These are phyloP conservation scores for Thielaviopsis ethacetica DNA, from an alignment of 2,329 filamentous ascomycete species.

Conservation along the genomic window DNA sequence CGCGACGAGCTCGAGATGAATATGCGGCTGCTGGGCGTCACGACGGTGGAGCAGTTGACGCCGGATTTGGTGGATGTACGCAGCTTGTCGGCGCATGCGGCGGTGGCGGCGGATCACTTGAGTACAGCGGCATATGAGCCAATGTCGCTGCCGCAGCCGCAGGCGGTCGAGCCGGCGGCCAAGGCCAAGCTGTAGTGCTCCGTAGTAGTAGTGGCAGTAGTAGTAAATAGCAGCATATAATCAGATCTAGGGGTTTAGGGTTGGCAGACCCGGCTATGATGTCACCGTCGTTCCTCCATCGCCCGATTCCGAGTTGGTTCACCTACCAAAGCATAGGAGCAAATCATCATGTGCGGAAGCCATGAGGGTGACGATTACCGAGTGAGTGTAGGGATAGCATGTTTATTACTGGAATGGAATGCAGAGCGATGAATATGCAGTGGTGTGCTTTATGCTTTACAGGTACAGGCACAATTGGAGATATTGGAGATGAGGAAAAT, in stretches of 20 bases:
- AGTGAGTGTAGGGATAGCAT: no score
- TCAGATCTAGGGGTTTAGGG: background rate
- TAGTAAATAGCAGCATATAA: background rate
- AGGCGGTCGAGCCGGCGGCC: conserved; percentile 23
- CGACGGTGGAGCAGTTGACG: conserved; percentile 58
- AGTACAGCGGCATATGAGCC: conserved; percentile 36
- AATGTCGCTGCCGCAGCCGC: conserved; percentile 32
- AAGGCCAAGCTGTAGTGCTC: conserved; percentile 32
- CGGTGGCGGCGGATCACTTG: conserved; percentile 31
- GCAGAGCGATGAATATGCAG: no score
- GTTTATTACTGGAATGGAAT: no score
- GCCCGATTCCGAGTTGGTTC: no score
- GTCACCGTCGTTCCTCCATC: no score
- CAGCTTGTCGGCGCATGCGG: conserved; percentile 42
- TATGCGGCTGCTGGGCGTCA: conserved; percentile 82
- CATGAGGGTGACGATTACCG: no score
- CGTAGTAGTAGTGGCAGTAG: background rate
- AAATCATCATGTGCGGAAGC: no score
- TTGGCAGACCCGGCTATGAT: no score
- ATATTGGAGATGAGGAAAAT: no score
- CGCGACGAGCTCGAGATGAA: conserved; percentile 99
- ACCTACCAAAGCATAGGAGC: no score
- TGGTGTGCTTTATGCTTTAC: no score
- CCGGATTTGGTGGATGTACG: conserved; percentile 65
- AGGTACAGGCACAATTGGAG: no score